Base-by-base conservation (phyloP, 1,139 yeast genomes). In the Barnettozyma hawaiiensis region DNA sequence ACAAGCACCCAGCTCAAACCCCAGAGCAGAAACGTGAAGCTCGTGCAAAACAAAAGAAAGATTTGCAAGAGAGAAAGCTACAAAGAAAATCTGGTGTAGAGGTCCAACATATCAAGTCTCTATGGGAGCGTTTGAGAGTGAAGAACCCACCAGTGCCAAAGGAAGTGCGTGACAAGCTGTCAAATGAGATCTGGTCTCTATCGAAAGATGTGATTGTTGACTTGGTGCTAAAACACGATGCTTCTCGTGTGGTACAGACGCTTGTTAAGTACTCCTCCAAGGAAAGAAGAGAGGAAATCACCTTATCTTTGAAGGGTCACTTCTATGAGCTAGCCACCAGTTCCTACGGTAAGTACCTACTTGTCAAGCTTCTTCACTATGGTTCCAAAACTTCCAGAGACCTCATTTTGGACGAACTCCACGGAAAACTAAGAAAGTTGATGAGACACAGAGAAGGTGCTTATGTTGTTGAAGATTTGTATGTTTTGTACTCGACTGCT, bases 401-500 rank as follows among this genome's bases (percentile, higher is more conserved):
- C 43, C 58, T 76, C 31, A 85, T 92, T 45, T 75, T 90, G 45
- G 75, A 83, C 59, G 97, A 87, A 65, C 73, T 92, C 50, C 96
- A 89, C 59, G 97, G 97, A 41, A 83, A 83, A 57, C 76, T 87
- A 56, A 74, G 97, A 62, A 90, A 87, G 64, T 73, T 92, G 51
- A 89, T 92, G 94, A 81, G 95, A 71, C 97, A 92, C 66, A 83
- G 84, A 67, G 97, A 92, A 71, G 98, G 97, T 66, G 97, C 97
- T n/a, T 89, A 92, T 59, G 97, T 92, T 32, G 90, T 90, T 51
- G 97, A 92, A 67, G 98, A 92, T 70, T 74, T 89, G 56, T 92
- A 73, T 62, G 86, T 89, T 23, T 78, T 89, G 51, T 92, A 90
- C 63, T 78, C 96, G 5, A 79, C 89, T 23, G 75, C 83, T 35